Evolutionary conservation across 495 filamentous ascomycete genomes (phyloP).

Genomic region (Chaetomium tenue): DNA sequence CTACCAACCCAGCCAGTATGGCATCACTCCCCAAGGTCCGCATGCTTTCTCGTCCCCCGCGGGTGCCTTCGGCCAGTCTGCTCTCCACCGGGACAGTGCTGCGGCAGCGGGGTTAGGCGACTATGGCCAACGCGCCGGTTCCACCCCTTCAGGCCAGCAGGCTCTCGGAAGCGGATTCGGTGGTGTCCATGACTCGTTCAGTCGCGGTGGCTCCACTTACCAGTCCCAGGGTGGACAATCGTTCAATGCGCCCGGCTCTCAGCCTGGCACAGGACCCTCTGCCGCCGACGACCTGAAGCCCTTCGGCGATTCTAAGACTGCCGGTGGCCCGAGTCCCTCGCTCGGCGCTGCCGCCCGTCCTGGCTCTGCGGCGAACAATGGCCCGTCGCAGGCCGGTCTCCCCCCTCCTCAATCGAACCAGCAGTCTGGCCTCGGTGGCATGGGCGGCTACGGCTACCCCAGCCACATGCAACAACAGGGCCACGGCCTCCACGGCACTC

Average conservation of each 20-base stretch:
- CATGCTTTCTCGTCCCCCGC: constrained; percentile 83
- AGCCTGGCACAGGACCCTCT: constrained; percentile 43
- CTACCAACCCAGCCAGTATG: constrained; percentile 80
- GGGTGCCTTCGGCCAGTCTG: constrained; percentile 68
- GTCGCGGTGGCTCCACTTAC: constrained; percentile 60
- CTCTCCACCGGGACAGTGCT: constrained; percentile 63
- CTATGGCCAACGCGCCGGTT: constrained; percentile 68
- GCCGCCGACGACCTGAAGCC: constrained; percentile 73
- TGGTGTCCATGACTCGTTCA: constrained; percentile 75
- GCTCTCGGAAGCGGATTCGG: constrained; percentile 66
- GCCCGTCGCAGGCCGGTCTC: constrained; percentile 62
- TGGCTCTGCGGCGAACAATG: constrained; percentile 77
- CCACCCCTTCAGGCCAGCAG: constrained; percentile 68
- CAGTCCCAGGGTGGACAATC: constrained; percentile 64
- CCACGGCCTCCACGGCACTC: constrained; percentile 62
- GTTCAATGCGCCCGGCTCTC: constrained; percentile 62
- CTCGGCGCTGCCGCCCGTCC: constrained; percentile 77
- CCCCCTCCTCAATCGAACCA: constrained; percentile 73
- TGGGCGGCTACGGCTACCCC: constrained; percentile 71
- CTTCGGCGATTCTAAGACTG: constrained; percentile 64
- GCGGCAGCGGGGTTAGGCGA: constrained; percentile 58
- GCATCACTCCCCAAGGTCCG: constrained; percentile 64
- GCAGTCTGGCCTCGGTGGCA: constrained; percentile 42
- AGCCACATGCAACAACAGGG: constrained; percentile 56
- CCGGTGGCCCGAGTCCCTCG: constrained; percentile 78